Evolutionary conservation across 331 rosid genomes (phyloP), one percentile per base, ranked within the genome.

Genomic region (Phaseolus coccineus): DNA sequence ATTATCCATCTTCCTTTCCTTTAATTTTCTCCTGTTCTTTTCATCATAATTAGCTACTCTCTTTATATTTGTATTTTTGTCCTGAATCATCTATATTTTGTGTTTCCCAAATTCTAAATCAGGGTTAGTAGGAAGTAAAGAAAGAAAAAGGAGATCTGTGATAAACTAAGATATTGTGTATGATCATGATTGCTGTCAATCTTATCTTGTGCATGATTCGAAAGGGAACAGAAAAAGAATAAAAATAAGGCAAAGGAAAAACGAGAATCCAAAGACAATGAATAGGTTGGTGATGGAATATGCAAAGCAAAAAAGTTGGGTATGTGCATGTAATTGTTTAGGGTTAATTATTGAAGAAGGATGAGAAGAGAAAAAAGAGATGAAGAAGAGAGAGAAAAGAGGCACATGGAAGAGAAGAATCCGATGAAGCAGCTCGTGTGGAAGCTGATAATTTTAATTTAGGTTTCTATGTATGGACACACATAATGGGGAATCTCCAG

Each of bases 381-480:
- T 28, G 48, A 10, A 59, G 5, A 31, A 71, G 6, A 8, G 25
- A 22, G 12, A 63, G 15, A 31, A 5, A 37, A 12, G 5, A 8
- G 15, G 31, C 77, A 81, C 71, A 62, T 67, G 80, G 33, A 83
- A 42, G 35, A 66, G 74, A 76, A 80, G 92, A 84, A 88, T 86
- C 92, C 90, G 46, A 89, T 89, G 83, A 74, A 77, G 59, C 56
- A 73, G 64, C 73, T 79, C 81, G 59, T 79, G 86, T 82, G 76
- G 61, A 14, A 66, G 69, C 46, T 51, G 76, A 57, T 69, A 1
- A 78, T 76, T 37, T 70, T 71, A 72, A 77, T 69, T 15, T 76
- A 62, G 68, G 30, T 40, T 69, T 62, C 64, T 19, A 77, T 63
- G 15, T 28, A 80, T 69, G 53, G 31, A 74, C 86, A 70, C 76